These are phyloP conservation scores for Acacia pycnantha DNA, from an alignment of 331 rosid species.

Conservation along the genomic window DNA sequence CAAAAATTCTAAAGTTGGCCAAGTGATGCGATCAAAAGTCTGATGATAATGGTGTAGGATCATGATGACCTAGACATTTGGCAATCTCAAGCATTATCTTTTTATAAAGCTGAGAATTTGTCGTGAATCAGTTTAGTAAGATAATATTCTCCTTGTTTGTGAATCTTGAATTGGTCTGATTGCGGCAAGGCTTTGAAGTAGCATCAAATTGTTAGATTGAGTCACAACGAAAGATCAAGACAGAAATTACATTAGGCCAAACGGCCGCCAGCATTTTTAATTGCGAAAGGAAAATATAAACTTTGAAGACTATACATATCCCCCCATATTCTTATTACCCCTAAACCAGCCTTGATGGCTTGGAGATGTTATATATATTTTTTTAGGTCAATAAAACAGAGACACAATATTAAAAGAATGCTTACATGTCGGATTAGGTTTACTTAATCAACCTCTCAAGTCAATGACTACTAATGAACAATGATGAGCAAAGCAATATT, in stretches of 20 bases:
- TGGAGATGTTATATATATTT: not conserved
- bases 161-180: not conserved
- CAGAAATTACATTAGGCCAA: too few species aligned
- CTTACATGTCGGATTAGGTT: not conserved
- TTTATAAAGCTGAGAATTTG: not conserved
- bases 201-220: not conserved
- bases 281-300: not conserved
- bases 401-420: not conserved
- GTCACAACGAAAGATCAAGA: not conserved
- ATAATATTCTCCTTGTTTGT: not conserved
- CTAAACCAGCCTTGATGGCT: not conserved
- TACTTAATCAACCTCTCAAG: not conserved
- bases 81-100: not conserved
- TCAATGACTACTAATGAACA: not conserved
- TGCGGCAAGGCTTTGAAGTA: not conserved
- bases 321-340: not conserved
- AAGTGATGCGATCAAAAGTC: not conserved
- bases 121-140: not conserved
- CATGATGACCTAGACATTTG: not conserved
- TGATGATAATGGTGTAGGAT: not conserved
- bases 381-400: not conserved
- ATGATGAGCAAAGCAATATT: not conserved
- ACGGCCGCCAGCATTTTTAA: too few species aligned
- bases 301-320: too few species aligned
- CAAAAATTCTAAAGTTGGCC: not conserved